phyloP scores from a whole-genome alignment of 2,329 filamentous ascomycete species.

The Mollisia scopiformis region DNA sequence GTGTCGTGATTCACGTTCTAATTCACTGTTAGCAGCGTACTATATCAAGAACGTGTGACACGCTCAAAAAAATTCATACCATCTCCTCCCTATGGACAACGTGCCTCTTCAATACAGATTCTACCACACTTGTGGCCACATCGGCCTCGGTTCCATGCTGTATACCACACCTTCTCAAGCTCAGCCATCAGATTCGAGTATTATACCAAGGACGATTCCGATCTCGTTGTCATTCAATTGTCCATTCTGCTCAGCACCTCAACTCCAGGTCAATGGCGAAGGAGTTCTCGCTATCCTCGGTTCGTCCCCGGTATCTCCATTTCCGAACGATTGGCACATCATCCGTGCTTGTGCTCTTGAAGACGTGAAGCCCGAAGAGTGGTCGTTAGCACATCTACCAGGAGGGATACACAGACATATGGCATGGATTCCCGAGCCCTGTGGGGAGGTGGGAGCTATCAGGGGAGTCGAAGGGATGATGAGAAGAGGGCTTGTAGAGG shows the following conservation, averaged over 20 bases:
- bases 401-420: constrained; percentile 11
- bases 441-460: constrained; percentile 6
- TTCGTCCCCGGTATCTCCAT: neutral
- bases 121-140: constrained; percentile 22
- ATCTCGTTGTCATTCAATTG: constrained; percentile 17
- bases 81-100: neutral
- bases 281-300: constrained; percentile 18
- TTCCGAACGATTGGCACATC: constrained; percentile 13
- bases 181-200: neutral
- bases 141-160: constrained; percentile 16
- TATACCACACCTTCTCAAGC: neutral
- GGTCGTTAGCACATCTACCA: neutral
- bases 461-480: neutral
- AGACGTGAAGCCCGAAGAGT: constrained; percentile 14
- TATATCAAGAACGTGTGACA: too few species aligned
- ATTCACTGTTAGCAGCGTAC: too few species aligned
- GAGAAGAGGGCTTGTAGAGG: neutral
- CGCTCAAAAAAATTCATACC: neutral
- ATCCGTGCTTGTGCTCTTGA: constrained; percentile 9
- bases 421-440: constrained; percentile 27
- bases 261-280: neutral
- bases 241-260: constrained; percentile 19
- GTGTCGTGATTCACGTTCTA: too few species aligned
- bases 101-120: constrained; percentile 24
- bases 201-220: neutral